Percentiles rank a stretch among this genome's conserved stretches.
Conservation (phyloP, 2,329 filamentous ascomycete species). For the Calonectria leucothoes region DNA sequence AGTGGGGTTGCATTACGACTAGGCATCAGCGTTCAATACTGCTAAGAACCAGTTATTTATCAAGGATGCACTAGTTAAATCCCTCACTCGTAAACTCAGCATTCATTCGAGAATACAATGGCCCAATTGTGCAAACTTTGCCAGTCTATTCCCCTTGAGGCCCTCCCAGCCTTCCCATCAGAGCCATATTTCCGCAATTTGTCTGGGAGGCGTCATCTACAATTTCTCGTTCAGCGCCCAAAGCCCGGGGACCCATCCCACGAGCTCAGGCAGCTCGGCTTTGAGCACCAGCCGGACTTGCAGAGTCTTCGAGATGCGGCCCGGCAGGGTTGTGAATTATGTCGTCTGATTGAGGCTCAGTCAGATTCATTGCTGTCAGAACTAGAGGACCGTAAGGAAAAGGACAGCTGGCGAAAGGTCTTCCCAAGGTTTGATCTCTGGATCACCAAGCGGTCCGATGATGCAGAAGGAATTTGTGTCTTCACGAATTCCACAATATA, state of each 20-base stretch:
- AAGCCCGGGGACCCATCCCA: neutral
- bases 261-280: neutral
- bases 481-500: neutral
- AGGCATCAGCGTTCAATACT: neutral
- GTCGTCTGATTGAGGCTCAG: neutral
- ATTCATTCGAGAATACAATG: neutral
- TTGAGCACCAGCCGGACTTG: neutral
- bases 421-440: constrained; percentile 2
- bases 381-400: neutral
- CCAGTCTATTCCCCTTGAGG: neutral
- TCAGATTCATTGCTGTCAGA: constrained; percentile 1
- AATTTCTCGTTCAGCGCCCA: neutral
- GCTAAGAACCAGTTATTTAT: neutral
- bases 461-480: constrained; percentile 8
- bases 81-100: neutral
- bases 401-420: neutral
- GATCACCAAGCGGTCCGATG: neutral
- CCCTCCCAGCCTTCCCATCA: neutral
- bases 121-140: neutral
- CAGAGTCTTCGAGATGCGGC: neutral
- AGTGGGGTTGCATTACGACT: neutral
- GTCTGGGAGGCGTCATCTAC: neutral
- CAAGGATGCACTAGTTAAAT: neutral
- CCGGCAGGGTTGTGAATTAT: neutral
- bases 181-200: neutral